Evolutionary conservation across 805 yeast genomes (phyloP).

Genomic region (Candida verbasci): DNA sequence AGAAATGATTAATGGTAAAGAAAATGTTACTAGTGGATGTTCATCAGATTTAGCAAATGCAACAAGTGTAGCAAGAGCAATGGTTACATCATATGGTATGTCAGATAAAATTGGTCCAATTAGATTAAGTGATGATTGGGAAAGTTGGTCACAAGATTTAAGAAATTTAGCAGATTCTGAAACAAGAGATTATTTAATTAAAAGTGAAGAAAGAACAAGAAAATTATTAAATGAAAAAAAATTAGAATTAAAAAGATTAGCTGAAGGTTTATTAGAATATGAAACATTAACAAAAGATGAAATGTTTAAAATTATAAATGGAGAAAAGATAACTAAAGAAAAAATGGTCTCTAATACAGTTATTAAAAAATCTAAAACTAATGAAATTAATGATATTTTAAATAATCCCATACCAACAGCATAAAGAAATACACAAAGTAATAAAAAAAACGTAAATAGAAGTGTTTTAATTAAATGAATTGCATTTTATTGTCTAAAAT

Average conservation of each 20-base stretch:
- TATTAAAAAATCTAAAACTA: constrained; percentile 13
- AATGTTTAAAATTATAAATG: constrained; percentile 79
- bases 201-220: constrained; percentile 78
- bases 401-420: constrained; percentile 10
- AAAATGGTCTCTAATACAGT: constrained; percentile 75
- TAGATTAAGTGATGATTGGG: constrained; percentile 86
- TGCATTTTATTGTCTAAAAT: too few relatives aligned
- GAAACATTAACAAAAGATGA: constrained; percentile 92
- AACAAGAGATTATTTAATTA: constrained; percentile 69
- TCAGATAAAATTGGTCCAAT: constrained; percentile 91
- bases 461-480: too few relatives aligned
- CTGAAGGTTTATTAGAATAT: constrained; percentile 89
- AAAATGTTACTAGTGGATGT: constrained; percentile 93
- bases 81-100: constrained; percentile 98
- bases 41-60: constrained; percentile 88
- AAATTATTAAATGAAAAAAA: constrained; percentile 55
- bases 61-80: constrained; percentile 88
- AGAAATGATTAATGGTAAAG: constrained; percentile 85
- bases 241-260: constrained; percentile 77
- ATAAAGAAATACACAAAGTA: not conserved
- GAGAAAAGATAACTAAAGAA: constrained; percentile 67
- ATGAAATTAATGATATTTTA: constrained; percentile 8
- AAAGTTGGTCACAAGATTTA: constrained; percentile 85
- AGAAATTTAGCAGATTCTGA: constrained; percentile 91
- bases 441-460: not conserved